phyloP scores from a whole-genome alignment of 305 asterid species.

The Plantago lanceolata region DNA sequence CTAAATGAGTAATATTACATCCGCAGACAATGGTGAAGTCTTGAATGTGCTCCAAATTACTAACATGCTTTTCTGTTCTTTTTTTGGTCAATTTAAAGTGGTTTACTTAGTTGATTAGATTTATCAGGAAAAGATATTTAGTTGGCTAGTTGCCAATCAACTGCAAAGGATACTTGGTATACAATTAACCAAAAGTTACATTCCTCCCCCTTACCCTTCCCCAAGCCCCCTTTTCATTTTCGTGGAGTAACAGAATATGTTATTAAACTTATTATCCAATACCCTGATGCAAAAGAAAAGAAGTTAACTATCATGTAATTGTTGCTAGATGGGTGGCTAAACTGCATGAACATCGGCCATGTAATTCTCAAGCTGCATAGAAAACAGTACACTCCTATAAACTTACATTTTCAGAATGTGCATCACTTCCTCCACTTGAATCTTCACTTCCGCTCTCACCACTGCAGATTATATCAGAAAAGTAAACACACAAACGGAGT shows the following conservation, averaged over 20 bases:
- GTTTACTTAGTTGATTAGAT: background rate
- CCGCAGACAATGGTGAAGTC: no score
- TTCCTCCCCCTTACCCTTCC: no score
- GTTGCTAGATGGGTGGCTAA: slow-evolving; percentile 21
- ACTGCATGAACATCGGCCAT: slow-evolving; percentile 16
- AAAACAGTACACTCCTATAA: slow-evolving; percentile 14
- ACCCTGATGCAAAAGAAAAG: background rate
- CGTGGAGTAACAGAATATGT: background rate
- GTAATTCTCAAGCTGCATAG: slow-evolving; percentile 14
- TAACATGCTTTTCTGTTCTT: background rate
- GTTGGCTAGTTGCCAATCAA: background rate
- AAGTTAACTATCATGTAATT: no score
- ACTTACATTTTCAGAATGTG: slow-evolving; percentile 78
- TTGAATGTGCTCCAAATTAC: no score
- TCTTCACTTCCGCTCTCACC: slow-evolving; percentile 79
- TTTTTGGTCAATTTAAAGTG: background rate
- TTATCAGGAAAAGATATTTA: background rate
- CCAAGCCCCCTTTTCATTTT: no score
- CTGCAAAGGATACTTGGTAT: background rate
- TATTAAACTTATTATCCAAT: slow-evolving; percentile 8
- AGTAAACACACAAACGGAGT: slow-evolving; percentile 12
- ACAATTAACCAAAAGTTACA: no score
- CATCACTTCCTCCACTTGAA: slow-evolving; percentile 84
- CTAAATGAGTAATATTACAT: no score
- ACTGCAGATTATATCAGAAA: slow-evolving; percentile 46